Percentiles rank a stretch among this genome's conserved stretches.
Conservation (phyloP, 176 grass and related monocot genomes). For the Zea luxurians region DNA sequence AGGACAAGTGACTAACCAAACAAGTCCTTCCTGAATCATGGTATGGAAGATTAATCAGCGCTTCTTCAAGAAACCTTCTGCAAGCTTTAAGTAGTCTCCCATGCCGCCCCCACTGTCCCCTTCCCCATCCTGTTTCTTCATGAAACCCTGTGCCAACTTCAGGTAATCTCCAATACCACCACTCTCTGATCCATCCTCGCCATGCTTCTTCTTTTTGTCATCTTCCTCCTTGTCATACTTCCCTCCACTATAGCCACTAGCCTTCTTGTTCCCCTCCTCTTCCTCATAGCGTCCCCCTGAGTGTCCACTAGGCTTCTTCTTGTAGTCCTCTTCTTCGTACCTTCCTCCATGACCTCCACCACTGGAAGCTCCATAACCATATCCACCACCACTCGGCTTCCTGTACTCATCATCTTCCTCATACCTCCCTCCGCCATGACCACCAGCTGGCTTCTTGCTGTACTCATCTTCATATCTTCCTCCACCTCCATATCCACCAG, state of each 20-base stretch:
- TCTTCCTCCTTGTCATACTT: constrained; percentile 49
- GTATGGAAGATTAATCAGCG: constrained; percentile 41
- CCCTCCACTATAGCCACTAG: constrained; percentile 47
- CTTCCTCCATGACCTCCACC: constrained; percentile 44
- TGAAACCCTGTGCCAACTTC: constrained; percentile 72
- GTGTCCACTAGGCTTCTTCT: constrained; percentile 43
- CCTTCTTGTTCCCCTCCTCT: constrained; percentile 50
- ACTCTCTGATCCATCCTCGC: constrained; percentile 36
- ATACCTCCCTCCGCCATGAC: constrained; percentile 41
- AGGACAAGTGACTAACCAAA: constrained; percentile 43
- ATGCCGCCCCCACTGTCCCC: constrained; percentile 42
- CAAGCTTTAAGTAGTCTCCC: constrained; percentile 76
- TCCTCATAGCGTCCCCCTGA: constrained; percentile 38
- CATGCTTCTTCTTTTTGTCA: constrained; percentile 48
- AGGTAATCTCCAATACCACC: constrained; percentile 65
- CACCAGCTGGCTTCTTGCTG: constrained; percentile 38
- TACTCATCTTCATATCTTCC: constrained; percentile 46
- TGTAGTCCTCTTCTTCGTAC: constrained; percentile 48
- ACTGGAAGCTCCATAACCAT: constrained; percentile 39
- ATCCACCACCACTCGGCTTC: constrained; percentile 41
- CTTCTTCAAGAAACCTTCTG: constrained; percentile 84
- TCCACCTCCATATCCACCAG: constrained; percentile 36
- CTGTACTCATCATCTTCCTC: constrained; percentile 42
- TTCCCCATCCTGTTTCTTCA: constrained; percentile 66
- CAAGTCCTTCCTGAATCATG: not conserved